Conservation (phyloP, 2,329 filamentous ascomycete genomes). For the Teratosphaeria gauchensis region DNA sequence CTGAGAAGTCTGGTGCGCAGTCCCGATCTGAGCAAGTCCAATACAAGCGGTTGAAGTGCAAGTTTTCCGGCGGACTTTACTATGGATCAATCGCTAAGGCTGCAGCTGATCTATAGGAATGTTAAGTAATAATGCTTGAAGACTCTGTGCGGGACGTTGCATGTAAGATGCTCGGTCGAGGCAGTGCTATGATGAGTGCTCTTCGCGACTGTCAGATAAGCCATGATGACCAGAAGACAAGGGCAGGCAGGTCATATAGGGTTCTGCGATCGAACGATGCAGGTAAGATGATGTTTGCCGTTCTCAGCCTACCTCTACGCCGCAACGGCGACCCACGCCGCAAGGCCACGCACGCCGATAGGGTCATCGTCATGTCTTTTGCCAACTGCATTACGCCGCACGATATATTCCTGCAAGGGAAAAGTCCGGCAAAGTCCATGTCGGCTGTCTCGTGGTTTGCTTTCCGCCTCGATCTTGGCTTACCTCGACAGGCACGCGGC, state of each 20-base stretch:
- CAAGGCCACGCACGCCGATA: background rate
- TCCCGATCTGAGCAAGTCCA: background rate
- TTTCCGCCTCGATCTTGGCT: background rate
- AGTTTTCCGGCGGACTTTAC: background rate
- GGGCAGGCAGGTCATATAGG: background rate
- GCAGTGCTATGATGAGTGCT: background rate
- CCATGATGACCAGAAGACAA: too few relatives aligned
- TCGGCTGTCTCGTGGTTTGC: too few relatives aligned
- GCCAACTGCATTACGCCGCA: background rate
- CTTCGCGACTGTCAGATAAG: background rate
- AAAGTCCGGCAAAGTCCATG: background rate
- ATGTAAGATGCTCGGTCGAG: background rate
- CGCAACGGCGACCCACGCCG: background rate
- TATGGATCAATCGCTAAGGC: background rate
- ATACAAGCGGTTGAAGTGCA: background rate
- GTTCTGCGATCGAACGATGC: background rate
- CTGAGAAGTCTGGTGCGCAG: background rate
- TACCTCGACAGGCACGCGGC: background rate
- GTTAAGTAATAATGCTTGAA: background rate
- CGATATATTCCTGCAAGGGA: background rate
- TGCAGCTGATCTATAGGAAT: background rate
- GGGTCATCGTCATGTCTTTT: background rate
- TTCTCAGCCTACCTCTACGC: background rate
- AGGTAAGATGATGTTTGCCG: background rate
- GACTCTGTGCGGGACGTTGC: background rate